A percentile compares a stretch with the other conserved stretches of the same genome.
Conservation (phyloP, 2,329 filamentous ascomycete genomes). For the Claviceps purpurea region DNA sequence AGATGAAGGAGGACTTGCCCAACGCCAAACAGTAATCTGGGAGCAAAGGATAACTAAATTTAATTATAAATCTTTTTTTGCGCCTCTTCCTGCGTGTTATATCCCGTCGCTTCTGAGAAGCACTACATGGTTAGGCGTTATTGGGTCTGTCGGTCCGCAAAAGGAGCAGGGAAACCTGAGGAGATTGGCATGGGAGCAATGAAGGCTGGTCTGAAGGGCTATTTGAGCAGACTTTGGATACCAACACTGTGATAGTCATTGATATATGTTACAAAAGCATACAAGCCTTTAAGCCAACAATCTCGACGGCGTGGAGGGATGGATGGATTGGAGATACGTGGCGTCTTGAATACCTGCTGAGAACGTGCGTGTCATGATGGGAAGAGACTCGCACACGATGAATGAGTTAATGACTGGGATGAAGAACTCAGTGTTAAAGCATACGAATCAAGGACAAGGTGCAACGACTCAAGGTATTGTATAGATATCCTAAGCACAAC, state of each 20-base stretch:
- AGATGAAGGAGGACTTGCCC: constrained; percentile 38
- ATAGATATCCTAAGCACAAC: too few species aligned
- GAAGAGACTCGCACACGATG: too few species aligned
- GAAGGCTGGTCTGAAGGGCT: background rate
- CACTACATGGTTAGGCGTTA: constrained; percentile 5
- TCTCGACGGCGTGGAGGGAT: background rate
- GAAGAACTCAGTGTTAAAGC: too few species aligned
- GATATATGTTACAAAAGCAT: background rate
- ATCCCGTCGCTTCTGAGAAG: background rate
- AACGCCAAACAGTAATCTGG: constrained; percentile 6
- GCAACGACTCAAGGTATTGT: too few species aligned
- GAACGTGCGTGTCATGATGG: background rate
- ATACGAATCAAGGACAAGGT: too few species aligned
- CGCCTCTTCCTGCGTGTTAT: background rate
- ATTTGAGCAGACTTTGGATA: background rate
- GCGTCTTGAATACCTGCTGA: background rate
- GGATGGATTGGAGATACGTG: background rate
- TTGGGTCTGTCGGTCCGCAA: background rate
- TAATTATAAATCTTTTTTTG: background rate
- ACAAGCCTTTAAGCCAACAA: background rate
- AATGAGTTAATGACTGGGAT: too few species aligned
- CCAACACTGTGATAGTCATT: background rate
- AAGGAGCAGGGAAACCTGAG: background rate
- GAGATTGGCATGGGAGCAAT: background rate
- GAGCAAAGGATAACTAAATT: background rate